phyloP scores from a whole-genome alignment of 768 basidiomycete genomes.

The Brasilioporus rufonigricans region DNA sequence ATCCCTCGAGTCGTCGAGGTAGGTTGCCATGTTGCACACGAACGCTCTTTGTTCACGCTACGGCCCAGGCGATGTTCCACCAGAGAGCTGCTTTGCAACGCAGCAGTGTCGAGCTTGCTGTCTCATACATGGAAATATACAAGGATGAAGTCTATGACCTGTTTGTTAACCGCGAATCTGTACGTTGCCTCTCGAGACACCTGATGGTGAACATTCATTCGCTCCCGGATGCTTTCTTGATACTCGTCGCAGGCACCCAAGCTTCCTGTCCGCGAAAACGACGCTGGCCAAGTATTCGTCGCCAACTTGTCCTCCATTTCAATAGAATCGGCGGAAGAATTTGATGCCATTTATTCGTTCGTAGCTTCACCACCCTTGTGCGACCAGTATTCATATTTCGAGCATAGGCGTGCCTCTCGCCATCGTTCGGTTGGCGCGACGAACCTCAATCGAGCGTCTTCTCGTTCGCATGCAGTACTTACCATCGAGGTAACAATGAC shows the following conservation, averaged over 20 bases:
- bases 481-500: constrained; percentile 66
- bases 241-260: constrained; percentile 43
- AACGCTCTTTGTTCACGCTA: background rate
- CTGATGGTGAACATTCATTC: too few species aligned
- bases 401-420: constrained; percentile 61
- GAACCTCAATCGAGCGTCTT: constrained; percentile 79
- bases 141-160: constrained; percentile 91
- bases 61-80: constrained; percentile 55
- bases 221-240: background rate
- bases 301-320: constrained; percentile 45
- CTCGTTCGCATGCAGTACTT: constrained; percentile 85
- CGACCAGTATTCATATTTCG: background rate
- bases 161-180: constrained; percentile 67
- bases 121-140: constrained; percentile 90
- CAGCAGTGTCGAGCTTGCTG: constrained; percentile 45
- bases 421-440: constrained; percentile 85
- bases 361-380: constrained; percentile 17
- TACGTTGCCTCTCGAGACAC: constrained; percentile 31
- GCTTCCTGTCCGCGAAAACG: constrained; percentile 54
- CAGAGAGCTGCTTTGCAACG: constrained; percentile 39
- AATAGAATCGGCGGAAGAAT: constrained; percentile 44
- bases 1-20: constrained; percentile 82
- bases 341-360: constrained; percentile 45
- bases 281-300: constrained; percentile 51
- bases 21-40: constrained; percentile 17